Conservation (phyloP, 2,329 filamentous ascomycete genomes). For the Rhinocladiella similis region DNA sequence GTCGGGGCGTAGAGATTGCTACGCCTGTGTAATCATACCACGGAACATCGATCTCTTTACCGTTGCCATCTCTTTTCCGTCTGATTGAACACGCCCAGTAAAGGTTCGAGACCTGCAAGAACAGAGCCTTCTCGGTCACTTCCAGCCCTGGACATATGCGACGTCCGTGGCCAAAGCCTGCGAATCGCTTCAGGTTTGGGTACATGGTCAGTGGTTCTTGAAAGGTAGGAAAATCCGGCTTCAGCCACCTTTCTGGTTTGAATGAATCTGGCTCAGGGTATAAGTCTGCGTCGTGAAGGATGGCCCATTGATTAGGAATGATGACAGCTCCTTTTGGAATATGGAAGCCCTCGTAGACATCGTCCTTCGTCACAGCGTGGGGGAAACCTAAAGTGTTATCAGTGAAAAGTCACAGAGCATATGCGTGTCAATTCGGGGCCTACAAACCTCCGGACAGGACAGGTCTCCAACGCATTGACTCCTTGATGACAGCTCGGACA, state of each 20-base stretch:
- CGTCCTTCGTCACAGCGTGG: slow-evolving; percentile 50
- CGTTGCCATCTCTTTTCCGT: slow-evolving; percentile 7
- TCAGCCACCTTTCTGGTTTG: slow-evolving; percentile 28
- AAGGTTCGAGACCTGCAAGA: slow-evolving; percentile 59
- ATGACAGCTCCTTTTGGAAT: slow-evolving; percentile 48
- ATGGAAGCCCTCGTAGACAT: slow-evolving; percentile 29
- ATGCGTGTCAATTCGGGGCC: not conserved
- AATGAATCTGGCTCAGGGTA: slow-evolving; percentile 31
- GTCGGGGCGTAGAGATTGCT: slow-evolving; percentile 10
- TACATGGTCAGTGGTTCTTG: slow-evolving; percentile 28
- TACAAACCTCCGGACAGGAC: slow-evolving; percentile 22
- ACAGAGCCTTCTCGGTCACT: slow-evolving; percentile 34
- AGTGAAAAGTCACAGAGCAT: not conserved
- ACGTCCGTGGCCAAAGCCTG: slow-evolving; percentile 28
- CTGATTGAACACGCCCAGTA: slow-evolving; percentile 54
- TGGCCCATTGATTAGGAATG: slow-evolving; percentile 43
- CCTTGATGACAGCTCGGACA: slow-evolving; percentile 42
- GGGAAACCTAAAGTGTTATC: slow-evolving; percentile 35
- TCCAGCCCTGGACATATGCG: slow-evolving; percentile 29
- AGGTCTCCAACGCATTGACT: slow-evolving; percentile 47
- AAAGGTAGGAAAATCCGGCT: slow-evolving; percentile 28
- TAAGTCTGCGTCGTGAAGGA: slow-evolving; percentile 25
- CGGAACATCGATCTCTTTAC: slow-evolving; percentile 17
- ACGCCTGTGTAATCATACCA: slow-evolving; percentile 21
- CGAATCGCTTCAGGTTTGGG: slow-evolving; percentile 26